Conservation (phyloP, 371 early-diverging fungal species). For the Apophysomyces elegans region DNA sequence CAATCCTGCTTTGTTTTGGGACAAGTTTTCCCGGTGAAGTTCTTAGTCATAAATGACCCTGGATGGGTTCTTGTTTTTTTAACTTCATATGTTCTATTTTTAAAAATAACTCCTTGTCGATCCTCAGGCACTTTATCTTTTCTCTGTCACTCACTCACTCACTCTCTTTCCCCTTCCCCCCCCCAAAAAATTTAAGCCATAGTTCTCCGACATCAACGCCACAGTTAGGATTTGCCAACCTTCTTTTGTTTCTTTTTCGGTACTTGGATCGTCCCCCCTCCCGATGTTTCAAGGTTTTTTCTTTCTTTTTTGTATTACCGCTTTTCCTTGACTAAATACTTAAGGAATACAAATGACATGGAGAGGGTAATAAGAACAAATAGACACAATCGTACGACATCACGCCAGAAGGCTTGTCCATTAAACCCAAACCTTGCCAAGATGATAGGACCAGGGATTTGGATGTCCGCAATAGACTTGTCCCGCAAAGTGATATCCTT, state of each 20-base stretch:
- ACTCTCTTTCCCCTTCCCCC: neutral
- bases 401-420: constrained; percentile 52
- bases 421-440: constrained; percentile 52
- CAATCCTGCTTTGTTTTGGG: no score
- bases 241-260: no score
- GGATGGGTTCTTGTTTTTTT: no score
- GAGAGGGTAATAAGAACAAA: constrained; percentile 36
- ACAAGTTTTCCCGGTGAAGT: no score
- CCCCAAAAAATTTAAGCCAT: neutral
- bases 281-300: neutral
- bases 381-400: constrained; percentile 30
- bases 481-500: constrained; percentile 52
- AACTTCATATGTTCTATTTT: no score
- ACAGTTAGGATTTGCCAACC: neutral
- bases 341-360: constrained; percentile 42
- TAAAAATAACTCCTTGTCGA: no score
- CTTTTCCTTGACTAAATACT: constrained; percentile 48
- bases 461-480: constrained; percentile 53
- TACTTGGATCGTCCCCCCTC: no score
- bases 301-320: constrained; percentile 21
- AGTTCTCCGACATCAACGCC: constrained; percentile 7
- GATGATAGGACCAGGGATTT: constrained; percentile 53
- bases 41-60: no score
- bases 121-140: no score
- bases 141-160: neutral